These are phyloP conservation scores for Trichomonas gallinae DNA, from an alignment of 208 protist genomes.

Conservation along the genomic window DNA sequence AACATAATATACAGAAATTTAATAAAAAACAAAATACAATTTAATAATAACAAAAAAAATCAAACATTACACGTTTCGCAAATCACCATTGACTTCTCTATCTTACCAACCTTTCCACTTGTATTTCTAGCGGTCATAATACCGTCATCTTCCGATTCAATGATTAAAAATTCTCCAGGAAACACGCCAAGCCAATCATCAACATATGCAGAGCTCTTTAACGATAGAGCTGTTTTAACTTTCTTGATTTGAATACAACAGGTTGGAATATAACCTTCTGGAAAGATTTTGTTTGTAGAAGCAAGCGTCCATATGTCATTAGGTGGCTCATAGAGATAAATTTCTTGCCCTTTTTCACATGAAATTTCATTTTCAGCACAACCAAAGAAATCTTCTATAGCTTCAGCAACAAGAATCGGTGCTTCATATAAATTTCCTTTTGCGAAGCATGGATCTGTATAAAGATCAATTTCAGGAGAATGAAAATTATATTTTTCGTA, in stretches of 20 bases:
- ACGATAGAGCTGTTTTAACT: not conserved
- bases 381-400: not conserved
- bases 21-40: not conserved
- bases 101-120: not conserved
- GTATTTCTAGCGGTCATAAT: not conserved
- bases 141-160: not conserved
- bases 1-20: not conserved
- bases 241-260: not conserved
- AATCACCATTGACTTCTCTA: not conserved
- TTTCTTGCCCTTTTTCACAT: not conserved
- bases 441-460: not conserved
- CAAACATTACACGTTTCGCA: not conserved
- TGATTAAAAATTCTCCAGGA: not conserved
- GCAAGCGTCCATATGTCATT: not conserved
- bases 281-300: not conserved
- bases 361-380: not conserved
- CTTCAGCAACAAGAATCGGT: not conserved
- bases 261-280: not conserved
- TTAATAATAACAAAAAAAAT: not conserved
- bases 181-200: not conserved
- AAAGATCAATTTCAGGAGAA: not conserved
- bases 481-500: not conserved
- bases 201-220: not conserved
- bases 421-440: not conserved
- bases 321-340: not conserved